Evolutionary conservation across 2,329 filamentous ascomycete species (phyloP).

Genomic region (Sordariomycetes sp.): DNA sequence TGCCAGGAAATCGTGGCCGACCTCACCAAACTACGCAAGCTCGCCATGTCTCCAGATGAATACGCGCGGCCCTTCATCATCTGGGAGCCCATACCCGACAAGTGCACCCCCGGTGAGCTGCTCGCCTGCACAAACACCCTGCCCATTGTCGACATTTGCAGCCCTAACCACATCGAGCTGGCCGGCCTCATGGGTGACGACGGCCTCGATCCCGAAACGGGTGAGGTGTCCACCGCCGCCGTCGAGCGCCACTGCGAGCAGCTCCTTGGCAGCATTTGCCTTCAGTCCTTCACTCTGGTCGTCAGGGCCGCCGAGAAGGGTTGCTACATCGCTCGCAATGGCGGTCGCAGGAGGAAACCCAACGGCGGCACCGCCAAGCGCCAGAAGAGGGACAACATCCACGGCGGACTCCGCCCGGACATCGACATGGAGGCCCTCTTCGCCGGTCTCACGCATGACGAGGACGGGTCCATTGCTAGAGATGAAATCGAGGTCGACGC

Average conservation of each 20-base stretch:
- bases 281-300: constrained; percentile 52
- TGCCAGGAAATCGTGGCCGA: constrained; percentile 63
- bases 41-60: constrained; percentile 15
- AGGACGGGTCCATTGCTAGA: constrained; percentile 35
- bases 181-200: constrained; percentile 64
- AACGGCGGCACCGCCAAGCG: constrained; percentile 14
- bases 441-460: constrained; percentile 40
- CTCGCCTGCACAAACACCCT: constrained; percentile 51
- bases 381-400: constrained; percentile 28
- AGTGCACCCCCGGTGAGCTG: constrained; percentile 59
- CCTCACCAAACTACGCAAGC: constrained; percentile 48
- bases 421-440: constrained; percentile 52
- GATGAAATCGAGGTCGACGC: constrained; percentile 50
- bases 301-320: constrained; percentile 60
- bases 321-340: constrained; percentile 50
- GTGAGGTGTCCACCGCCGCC: constrained; percentile 33
- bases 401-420: constrained; percentile 42
- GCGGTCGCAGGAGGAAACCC: constrained; percentile 29
- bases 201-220: constrained; percentile 39
- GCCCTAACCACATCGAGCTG: constrained; percentile 83
- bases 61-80: constrained; percentile 59
- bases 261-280: constrained; percentile 49
- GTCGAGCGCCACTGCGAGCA: constrained; percentile 50
- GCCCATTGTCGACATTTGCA: constrained; percentile 48
- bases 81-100: constrained; percentile 91